These are phyloP conservation scores for Euptelea pleiosperma DNA, from an alignment of 164 flowering plant species.

Conservation along the genomic window DNA sequence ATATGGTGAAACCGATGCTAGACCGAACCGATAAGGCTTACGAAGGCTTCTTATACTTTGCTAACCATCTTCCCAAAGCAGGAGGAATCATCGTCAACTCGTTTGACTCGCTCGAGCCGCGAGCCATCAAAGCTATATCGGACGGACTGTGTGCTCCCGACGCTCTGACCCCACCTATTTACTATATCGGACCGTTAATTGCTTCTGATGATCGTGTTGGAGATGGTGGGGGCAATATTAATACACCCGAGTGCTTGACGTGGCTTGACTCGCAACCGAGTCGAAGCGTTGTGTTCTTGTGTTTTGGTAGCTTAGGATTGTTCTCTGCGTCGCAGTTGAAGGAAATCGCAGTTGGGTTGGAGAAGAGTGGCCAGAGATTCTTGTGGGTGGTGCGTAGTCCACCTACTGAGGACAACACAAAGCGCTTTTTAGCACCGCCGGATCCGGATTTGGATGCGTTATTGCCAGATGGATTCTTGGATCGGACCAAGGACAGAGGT, in stretches of 20 bases:
- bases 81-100: slow-evolving; percentile 28
- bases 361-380: too few species aligned
- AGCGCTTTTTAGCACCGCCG: slow-evolving; percentile 8
- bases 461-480: slow-evolving; percentile 37
- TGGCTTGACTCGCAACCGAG: too few species aligned
- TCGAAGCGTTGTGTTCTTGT: too few species aligned
- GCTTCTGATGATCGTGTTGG: not conserved
- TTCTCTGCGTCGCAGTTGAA: too few species aligned
- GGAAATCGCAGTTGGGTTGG: too few species aligned
- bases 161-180: slow-evolving; percentile 11
- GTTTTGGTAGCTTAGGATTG: too few species aligned
- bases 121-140: slow-evolving; percentile 1
- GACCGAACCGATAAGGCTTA: slow-evolving; percentile 15
- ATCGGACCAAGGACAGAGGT: slow-evolving; percentile 25
- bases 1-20: slow-evolving; percentile 8
- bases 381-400: slow-evolving; percentile 41
- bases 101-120: too few species aligned
- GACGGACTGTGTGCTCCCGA: slow-evolving; percentile 1
- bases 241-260: slow-evolving; percentile 18
- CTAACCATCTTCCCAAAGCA: not conserved
- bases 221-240: not conserved
- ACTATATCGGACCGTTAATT: slow-evolving; percentile 21
- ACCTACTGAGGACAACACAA: slow-evolving; percentile 13
- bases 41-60: not conserved
- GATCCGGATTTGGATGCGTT: slow-evolving; percentile 29